Evolutionary conservation across 1,284 basidiomycete genomes (phyloP).

Genomic region (Cryptococcus wingfieldii): DNA sequence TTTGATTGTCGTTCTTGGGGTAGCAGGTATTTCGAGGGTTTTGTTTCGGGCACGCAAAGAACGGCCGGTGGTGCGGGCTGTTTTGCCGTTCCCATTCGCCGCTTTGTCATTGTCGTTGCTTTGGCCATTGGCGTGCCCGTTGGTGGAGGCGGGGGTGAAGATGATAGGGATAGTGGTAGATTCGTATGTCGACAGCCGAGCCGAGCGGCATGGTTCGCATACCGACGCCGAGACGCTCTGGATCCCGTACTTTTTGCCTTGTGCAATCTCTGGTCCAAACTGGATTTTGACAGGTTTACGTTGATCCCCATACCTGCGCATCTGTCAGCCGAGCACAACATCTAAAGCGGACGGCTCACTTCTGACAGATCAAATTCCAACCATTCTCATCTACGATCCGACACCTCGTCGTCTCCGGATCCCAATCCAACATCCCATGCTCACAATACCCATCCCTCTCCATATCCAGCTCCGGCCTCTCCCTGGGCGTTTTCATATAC

Average conservation of each 20-base stretch:
- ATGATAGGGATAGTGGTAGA: conserved; percentile 16
- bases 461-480: conserved; percentile 14
- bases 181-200: conserved; percentile 16
- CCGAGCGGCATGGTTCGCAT: conserved; percentile 15
- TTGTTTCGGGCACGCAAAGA: conserved; percentile 3
- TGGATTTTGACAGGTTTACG: conserved; percentile 13
- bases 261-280: conserved; percentile 4
- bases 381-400: conserved; percentile 18
- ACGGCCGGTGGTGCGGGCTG: not conserved
- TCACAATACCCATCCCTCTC: conserved; percentile 18
- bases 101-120: too few relatives aligned
- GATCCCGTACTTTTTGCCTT: conserved; percentile 11
- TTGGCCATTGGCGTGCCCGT: too few relatives aligned
- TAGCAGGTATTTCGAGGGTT: conserved; percentile 3
- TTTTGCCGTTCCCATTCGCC: not conserved
- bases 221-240: conserved; percentile 1
- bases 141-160: not conserved
- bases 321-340: not conserved
- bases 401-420: conserved; percentile 24
- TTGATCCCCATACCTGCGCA: conserved; percentile 21
- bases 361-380: conserved; percentile 21
- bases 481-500: conserved; percentile 10
- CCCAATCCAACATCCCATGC: conserved; percentile 37
- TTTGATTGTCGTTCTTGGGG: conserved; percentile 25
- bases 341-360: conserved; percentile 16